Percentiles rank a stretch among this genome's conserved stretches.
Conservation (phyloP, 257 asterid genomes). For the Nicotiana knightiana region DNA sequence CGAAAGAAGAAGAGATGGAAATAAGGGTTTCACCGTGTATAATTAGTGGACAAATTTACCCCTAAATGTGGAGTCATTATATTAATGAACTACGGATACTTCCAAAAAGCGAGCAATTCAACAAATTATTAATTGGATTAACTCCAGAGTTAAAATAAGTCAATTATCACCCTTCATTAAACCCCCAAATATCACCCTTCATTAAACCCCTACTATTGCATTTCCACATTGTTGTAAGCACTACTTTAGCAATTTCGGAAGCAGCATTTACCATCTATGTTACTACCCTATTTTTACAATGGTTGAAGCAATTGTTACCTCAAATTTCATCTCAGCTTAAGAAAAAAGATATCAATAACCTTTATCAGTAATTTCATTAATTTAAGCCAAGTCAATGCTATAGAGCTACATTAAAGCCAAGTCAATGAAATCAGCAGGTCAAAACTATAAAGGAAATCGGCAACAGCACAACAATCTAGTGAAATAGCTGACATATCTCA, state of each 20-base stretch:
- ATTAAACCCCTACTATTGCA: neutral
- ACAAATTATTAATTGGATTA: neutral
- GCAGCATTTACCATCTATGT: neutral
- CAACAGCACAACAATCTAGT: neutral
- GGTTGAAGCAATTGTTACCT: neutral
- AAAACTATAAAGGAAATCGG: neutral
- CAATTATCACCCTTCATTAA: neutral
- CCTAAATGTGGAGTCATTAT: neutral
- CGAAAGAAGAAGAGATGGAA: neutral
- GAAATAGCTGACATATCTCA: neutral
- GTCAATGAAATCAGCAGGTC: neutral
- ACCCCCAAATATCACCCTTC: neutral
- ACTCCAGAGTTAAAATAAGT: neutral
- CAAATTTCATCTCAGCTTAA: neutral
- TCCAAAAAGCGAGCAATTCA: neutral
- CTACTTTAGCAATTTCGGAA: neutral
- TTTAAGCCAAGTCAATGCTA: neutral
- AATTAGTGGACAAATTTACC: conserved; percentile 1
- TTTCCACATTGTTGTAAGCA: conserved; percentile 6
- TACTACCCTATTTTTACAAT: neutral
- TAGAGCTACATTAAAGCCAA: neutral
- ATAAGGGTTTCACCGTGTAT: neutral
- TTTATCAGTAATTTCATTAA: neutral
- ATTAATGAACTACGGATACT: neutral
- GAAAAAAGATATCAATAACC: neutral